Conservation (phyloP, 2,329 filamentous ascomycete species). For the Calonectria pseudoturangicola region DNA sequence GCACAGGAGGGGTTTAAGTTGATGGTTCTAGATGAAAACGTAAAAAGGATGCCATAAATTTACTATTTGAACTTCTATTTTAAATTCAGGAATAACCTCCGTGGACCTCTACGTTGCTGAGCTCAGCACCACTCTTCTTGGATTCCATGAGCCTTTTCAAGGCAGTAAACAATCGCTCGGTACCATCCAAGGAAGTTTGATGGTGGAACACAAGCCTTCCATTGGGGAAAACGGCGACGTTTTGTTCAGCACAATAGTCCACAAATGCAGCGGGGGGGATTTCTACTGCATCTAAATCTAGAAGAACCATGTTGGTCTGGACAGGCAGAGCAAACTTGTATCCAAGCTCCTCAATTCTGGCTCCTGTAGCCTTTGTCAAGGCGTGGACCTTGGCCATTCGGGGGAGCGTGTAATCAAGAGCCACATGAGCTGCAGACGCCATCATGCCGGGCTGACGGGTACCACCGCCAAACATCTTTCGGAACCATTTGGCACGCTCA, state of each 20-base stretch:
- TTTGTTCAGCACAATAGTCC: conserved; percentile 34
- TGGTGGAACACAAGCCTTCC: conserved; percentile 38
- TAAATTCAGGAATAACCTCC: conserved; percentile 23
- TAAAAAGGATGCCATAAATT: too few relatives aligned
- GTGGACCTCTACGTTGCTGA: conserved; percentile 28
- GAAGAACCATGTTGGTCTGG: conserved; percentile 54
- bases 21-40: too few relatives aligned
- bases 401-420: conserved; percentile 64
- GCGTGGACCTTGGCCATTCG: conserved; percentile 47
- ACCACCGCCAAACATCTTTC: conserved; percentile 84
- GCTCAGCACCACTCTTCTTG: conserved; percentile 15
- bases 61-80: too few relatives aligned
- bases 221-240: conserved; percentile 34
- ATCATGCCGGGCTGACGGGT: conserved; percentile 83
- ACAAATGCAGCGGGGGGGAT: conserved; percentile 49
- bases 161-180: conserved; percentile 9
- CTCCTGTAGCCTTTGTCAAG: conserved; percentile 44
- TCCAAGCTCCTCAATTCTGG: conserved; percentile 38
- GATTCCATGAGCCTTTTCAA: conserved; percentile 30
- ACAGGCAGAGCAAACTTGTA: conserved; percentile 52
- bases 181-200: conserved; percentile 10
- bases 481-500: conserved; percentile 60
- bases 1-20: too few relatives aligned
- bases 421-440: conserved; percentile 80
- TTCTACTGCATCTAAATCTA: conserved; percentile 45